Base-by-base conservation (phyloP, 108 stramenopile species). In the Aurantiochytrium sp. region DNA sequence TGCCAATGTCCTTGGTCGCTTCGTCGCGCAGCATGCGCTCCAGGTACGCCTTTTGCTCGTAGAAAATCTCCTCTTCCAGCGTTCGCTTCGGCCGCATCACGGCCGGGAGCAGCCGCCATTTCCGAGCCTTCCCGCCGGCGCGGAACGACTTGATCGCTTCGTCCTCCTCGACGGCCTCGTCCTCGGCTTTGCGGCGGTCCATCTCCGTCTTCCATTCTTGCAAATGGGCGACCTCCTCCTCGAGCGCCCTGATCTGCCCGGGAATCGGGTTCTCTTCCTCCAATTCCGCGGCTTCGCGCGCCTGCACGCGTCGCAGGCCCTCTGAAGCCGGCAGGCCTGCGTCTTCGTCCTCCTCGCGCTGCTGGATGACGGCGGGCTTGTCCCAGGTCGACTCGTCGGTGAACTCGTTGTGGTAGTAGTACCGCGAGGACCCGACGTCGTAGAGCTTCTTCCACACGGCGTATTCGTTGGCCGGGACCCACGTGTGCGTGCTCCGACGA, bases 11-110 rank as follows among this genome's bases (percentile, higher is more conserved):
- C 2, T 48, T 41, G 27, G 27, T 81, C 21, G 42, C 73, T 81
- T 81, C 73, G 19, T 48, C 45, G 8, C 73, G 73, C n/a, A 81
- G 73, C 73, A 81, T 48, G 45, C 73, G 73, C 24, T 81, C 73
- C n/a, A 81, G 73, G 39, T 81, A 81, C 42, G 39, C 73, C 73
- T 81, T 81, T 48, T 81, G 73, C 45, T 81, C 73, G 12, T n/a
- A 41, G 32, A 48, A 48, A 12, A 48, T 42, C 24, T 81, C 42
- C 32, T 81, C 42, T 48, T 41, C 73, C 30, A 41, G 39, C 6
- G 42, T 81, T 81, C 45, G 73, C 45, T 81, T 81, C 19, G 8
- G n/a, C 6, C 45, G 39, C 36, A 81, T 15, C 17, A 41, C 6
- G 2, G 24, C 6, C 0, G 19, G 19, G 59, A 65, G 1, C 24